These are phyloP conservation scores for Naumovozyma baii DNA, from an alignment of 805 yeast species.

Conservation along the genomic window DNA sequence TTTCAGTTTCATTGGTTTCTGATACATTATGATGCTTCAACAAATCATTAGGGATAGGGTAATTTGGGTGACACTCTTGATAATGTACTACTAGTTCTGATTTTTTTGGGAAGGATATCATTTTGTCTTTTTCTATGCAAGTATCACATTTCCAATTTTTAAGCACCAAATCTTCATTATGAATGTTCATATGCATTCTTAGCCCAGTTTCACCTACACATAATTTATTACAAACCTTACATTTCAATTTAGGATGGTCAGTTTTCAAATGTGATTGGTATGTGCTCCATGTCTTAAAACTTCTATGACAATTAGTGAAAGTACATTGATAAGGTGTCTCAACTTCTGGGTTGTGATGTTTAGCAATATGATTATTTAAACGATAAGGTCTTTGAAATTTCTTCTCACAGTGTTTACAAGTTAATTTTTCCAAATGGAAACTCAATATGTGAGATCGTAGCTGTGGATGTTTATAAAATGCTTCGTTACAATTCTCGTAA, in stretches of 20 bases:
- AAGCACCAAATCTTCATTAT: slow-evolving; percentile 43
- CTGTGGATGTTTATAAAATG: slow-evolving; percentile 68
- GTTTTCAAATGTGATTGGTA: slow-evolving; percentile 60
- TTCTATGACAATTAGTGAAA: slow-evolving; percentile 47
- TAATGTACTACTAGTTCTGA: slow-evolving; percentile 51
- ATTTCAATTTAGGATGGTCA: slow-evolving; percentile 61
- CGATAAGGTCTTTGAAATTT: slow-evolving; percentile 54
- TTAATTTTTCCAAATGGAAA: slow-evolving; percentile 46
- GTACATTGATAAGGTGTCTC: slow-evolving; percentile 45
- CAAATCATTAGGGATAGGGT: slow-evolving; percentile 8
- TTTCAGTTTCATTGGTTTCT: no score
- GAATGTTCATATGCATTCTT: slow-evolving; percentile 63
- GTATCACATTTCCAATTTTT: slow-evolving; percentile 59
- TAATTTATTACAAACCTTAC: slow-evolving; percentile 55
- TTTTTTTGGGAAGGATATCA: slow-evolving; percentile 43
- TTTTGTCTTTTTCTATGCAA: slow-evolving; percentile 32
- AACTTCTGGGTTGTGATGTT: slow-evolving; percentile 46
- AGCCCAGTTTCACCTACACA: slow-evolving; percentile 68
- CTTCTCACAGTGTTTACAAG: slow-evolving; percentile 56
- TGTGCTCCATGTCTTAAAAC: slow-evolving; percentile 64
- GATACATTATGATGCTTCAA: not conserved
- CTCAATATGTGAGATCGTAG: slow-evolving; percentile 60
- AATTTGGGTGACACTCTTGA: slow-evolving; percentile 32
- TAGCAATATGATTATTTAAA: slow-evolving; percentile 55
- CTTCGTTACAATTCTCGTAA: slow-evolving; percentile 50